These are phyloP conservation scores for Colletotrichum orchidophilum DNA, from an alignment of 2,329 filamentous ascomycete genomes.

Conservation along the genomic window DNA sequence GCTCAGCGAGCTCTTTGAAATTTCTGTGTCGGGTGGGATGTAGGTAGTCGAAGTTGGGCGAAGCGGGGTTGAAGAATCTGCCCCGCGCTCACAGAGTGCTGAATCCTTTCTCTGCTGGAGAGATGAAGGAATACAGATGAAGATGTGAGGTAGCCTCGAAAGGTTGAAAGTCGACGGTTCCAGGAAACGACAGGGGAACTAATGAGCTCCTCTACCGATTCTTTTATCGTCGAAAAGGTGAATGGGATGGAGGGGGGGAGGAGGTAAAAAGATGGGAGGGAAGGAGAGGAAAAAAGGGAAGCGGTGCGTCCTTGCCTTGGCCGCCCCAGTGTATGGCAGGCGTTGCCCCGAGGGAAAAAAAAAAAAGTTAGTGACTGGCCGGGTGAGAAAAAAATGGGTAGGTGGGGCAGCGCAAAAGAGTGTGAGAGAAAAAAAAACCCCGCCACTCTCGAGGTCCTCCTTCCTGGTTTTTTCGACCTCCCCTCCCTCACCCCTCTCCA, in stretches of 20 bases:
- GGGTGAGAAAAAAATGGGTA: constrained; percentile 34
- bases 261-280: constrained; percentile 15
- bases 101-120: constrained; percentile 29
- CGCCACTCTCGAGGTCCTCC: constrained; percentile 17
- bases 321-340: constrained; percentile 24
- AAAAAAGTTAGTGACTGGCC: constrained; percentile 33
- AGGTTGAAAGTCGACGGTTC: constrained; percentile 44
- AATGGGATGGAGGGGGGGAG: constrained; percentile 31
- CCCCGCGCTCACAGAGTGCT: constrained; percentile 37
- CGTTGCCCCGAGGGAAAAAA: constrained; percentile 24
- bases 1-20: constrained; percentile 53
- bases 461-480: constrained; percentile 3
- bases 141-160: constrained; percentile 30
- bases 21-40: constrained; percentile 40
- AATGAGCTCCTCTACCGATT: constrained; percentile 49
- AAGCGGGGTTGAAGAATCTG: constrained; percentile 55
- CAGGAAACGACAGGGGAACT: constrained; percentile 49
- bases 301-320: constrained; percentile 25
- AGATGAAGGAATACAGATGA: constrained; percentile 32
- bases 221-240: constrained; percentile 45
- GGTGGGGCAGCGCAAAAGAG: constrained; percentile 36
- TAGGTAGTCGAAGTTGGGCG: constrained; percentile 42
- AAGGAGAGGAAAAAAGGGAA: constrained; percentile 33
- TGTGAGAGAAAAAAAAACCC: constrained; percentile 36
- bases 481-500: not conserved